Percentiles rank a stretch among this genome's conserved stretches.
phyloP scores from a whole-genome alignment of 495 filamentous ascomycete genomes.

The Neurospora sp. region DNA sequence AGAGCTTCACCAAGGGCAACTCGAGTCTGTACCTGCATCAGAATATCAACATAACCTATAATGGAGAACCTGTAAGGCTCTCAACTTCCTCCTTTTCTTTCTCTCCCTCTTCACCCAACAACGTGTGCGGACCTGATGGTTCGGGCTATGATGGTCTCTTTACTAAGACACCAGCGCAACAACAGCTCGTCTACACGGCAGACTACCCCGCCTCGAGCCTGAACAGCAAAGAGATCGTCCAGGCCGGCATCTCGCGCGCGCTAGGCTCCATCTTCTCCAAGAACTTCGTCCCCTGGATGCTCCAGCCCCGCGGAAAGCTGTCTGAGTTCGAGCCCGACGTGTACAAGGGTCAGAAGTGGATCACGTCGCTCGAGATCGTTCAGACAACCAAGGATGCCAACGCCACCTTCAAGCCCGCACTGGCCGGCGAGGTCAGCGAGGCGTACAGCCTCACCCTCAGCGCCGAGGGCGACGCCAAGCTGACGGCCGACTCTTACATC shows the following conservation, averaged over 20 bases:
- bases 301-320: constrained; percentile 45
- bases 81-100: constrained; percentile 11
- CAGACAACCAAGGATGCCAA: constrained; percentile 46
- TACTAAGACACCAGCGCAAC: constrained; percentile 20
- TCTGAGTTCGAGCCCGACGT: constrained; percentile 50
- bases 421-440: constrained; percentile 57
- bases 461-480: constrained; percentile 41
- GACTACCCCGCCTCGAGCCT: constrained; percentile 28
- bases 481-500: constrained; percentile 51
- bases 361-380: constrained; percentile 47
- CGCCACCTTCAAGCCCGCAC: constrained; percentile 41
- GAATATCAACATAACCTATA: constrained; percentile 44
- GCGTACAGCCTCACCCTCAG: constrained; percentile 55
- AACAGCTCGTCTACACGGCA: constrained; percentile 33
- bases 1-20: constrained; percentile 39
- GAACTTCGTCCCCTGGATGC: constrained; percentile 66
- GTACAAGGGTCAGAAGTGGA: constrained; percentile 30
- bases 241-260: constrained; percentile 35
- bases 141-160: constrained; percentile 2
- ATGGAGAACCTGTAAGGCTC: constrained; percentile 42
- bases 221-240: constrained; percentile 38
- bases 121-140: not conserved
- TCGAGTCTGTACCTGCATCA: constrained; percentile 46
- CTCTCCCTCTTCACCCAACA: not conserved
- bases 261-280: constrained; percentile 45